Percentiles rank a stretch among this genome's conserved stretches.
phyloP scores from a whole-genome alignment of 768 basidiomycete genomes.

The Rhizopogon salebrosus region DNA sequence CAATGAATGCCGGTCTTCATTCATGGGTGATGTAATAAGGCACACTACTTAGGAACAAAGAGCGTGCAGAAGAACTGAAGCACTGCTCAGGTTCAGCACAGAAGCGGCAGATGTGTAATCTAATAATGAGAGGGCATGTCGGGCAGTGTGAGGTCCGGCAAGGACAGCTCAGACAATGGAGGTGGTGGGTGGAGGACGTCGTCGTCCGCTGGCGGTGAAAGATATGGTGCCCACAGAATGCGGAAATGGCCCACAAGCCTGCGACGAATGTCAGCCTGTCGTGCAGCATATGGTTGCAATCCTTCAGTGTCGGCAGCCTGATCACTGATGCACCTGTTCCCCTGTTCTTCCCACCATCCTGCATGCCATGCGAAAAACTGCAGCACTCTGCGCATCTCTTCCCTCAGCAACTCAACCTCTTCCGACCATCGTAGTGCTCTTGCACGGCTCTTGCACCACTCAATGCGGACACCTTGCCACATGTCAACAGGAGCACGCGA shows the following conservation, averaged over 20 bases:
- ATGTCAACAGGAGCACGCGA: neutral
- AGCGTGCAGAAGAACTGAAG: too few species aligned
- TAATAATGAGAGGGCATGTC: too few species aligned
- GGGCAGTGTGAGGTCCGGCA: too few species aligned
- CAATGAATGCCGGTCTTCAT: too few species aligned
- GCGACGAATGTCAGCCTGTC: neutral
- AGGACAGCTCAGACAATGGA: too few species aligned
- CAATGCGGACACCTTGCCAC: conserved; percentile 13
- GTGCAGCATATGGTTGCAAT: conserved; percentile 4
- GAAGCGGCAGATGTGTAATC: too few species aligned
- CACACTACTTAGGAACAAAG: too few species aligned
- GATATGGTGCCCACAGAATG: neutral
- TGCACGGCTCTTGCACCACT: conserved; percentile 13
- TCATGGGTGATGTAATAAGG: too few species aligned
- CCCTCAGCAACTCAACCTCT: conserved; percentile 16
- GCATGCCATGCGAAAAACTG: conserved; percentile 11
- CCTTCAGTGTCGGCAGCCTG: neutral
- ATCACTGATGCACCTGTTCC: neutral
- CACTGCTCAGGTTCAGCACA: too few species aligned
- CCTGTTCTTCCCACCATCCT: conserved; percentile 11
- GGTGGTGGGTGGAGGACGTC: too few species aligned
- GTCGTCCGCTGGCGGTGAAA: too few species aligned
- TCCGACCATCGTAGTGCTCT: conserved; percentile 12
- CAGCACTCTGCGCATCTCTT: conserved; percentile 19
- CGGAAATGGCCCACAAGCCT: neutral